Base-by-base conservation (phyloP, 202 grass and related monocot genomes). In the Panicum hallii region DNA sequence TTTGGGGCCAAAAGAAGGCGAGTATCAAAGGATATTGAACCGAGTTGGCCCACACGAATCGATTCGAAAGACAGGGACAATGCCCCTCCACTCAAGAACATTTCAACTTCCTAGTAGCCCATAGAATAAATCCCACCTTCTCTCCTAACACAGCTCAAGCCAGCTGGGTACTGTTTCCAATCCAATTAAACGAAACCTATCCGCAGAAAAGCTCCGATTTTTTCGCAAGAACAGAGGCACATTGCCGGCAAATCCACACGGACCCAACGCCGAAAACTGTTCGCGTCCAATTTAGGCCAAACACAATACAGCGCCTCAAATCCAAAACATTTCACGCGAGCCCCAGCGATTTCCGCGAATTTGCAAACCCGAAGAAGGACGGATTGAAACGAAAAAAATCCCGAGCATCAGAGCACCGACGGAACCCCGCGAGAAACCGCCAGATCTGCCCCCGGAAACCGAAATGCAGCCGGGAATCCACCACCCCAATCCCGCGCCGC, bases 391-490 rank as follows among this genome's bases (percentile, higher is more conserved):
- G 3, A 0, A 40, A 20, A 2, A 9, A 1, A 15, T 30, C 15
- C 11, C 38, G 5, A 26, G 26, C 26, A 26, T 26, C 26, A 26
- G 26, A 42, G 32, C 11, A 1, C 67, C 20, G 15, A 19, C 1
- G 9, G 57, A 20, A 65, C 28, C 53, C 75, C 6, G 6, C 57
- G 0, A 0, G 66, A 20, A 34, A 16, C 83, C 43, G 32, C 77
- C 82, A 89, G 87, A 89, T 89, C 82, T 85, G 80, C 17, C 34
- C 0, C 26, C 34, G 0, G 45, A 46, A 53, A 79, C 67, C 36
- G 15, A 40, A 88, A 67, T 86, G 83, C 78, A 20, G 8, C 11
- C 7, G 3, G 13, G 9, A 54, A 53, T 11, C 19, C 30, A 15
- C 30, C 34, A 1, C 1, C 65, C 42, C n/a, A 60, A 69, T 32